These are phyloP conservation scores for Botryotinia calthae DNA, from an alignment of 2,329 filamentous ascomycete genomes.

Conservation along the genomic window DNA sequence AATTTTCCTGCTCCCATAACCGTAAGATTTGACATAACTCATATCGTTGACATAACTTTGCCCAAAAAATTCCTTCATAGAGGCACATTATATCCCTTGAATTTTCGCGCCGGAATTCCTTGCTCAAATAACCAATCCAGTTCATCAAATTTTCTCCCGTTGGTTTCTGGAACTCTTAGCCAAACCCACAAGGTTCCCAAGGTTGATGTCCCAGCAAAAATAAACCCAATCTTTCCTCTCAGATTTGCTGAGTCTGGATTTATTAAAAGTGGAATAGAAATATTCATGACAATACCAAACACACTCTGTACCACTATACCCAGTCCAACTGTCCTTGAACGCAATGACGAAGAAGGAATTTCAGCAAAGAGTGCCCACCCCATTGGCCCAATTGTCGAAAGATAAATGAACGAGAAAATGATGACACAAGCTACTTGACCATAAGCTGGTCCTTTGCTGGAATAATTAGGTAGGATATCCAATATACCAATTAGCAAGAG, in stretches of 20 bases:
- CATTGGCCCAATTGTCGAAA: slow-evolving; percentile 17
- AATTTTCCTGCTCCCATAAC: not conserved
- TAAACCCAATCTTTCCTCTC: slow-evolving; percentile 19
- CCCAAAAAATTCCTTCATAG: not conserved
- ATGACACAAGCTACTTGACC: slow-evolving; percentile 19
- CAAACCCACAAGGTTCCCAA: slow-evolving; percentile 9
- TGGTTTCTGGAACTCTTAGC: slow-evolving; percentile 17
- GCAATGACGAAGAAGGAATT: slow-evolving; percentile 11
- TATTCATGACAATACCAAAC: slow-evolving; percentile 20
- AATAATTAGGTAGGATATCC: slow-evolving; percentile 18
- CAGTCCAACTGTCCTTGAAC: slow-evolving; percentile 15
- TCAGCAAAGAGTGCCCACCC: slow-evolving; percentile 20
- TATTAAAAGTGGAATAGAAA: slow-evolving; percentile 15
- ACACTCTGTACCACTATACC: slow-evolving; percentile 19
- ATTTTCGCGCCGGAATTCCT: slow-evolving; percentile 13
- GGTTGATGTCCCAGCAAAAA: slow-evolving; percentile 10
- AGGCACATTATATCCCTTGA: slow-evolving; percentile 12
- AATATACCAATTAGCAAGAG: slow-evolving; percentile 16
- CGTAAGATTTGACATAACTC: slow-evolving; percentile 5
- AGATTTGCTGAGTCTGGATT: slow-evolving; percentile 17
- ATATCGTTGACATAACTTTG: not conserved
- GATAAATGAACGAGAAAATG: slow-evolving; percentile 15
- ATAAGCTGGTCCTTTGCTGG: slow-evolving; percentile 7
- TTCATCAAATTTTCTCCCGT: slow-evolving; percentile 14
- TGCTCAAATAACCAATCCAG: slow-evolving; percentile 19